Conservation (phyloP, 176 grass and related monocot genomes). For the Elymus sibiricus region DNA sequence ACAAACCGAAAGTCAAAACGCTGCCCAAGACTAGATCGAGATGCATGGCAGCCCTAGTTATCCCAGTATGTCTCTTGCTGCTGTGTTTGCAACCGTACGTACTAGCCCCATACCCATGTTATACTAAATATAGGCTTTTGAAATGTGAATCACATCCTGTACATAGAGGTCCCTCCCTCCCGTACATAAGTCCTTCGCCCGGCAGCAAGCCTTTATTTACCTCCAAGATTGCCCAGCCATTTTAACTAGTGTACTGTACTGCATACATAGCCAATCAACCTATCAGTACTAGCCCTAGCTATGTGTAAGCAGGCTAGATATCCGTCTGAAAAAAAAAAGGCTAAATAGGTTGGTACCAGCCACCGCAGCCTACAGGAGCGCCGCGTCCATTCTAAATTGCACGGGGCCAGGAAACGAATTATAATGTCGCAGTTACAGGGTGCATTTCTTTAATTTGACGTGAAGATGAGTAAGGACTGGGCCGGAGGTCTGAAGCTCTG, state of each 20-base stretch:
- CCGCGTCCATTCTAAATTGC: slow-evolving; percentile 3
- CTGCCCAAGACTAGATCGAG: slow-evolving; percentile 27
- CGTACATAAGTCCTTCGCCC: background rate
- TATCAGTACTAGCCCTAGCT: slow-evolving; percentile 18
- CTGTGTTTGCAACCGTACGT: slow-evolving; percentile 13
- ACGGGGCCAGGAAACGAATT: background rate
- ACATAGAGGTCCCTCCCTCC: slow-evolving; percentile 22
- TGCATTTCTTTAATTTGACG: slow-evolving; percentile 13
- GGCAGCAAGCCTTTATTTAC: slow-evolving; percentile 26
- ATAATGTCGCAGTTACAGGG: slow-evolving; percentile 7
- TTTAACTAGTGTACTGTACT: slow-evolving; percentile 25
- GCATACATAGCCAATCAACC: slow-evolving; percentile 32
- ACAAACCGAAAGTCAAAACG: no score
- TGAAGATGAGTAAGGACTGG: background rate
- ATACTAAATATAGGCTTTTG: slow-evolving; percentile 37
- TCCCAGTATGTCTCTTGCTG: slow-evolving; percentile 14
- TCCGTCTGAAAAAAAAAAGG: background rate
- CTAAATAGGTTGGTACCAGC: background rate
- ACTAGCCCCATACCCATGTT: slow-evolving; percentile 7
- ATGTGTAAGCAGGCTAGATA: slow-evolving; percentile 1
- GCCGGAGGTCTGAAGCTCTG: slow-evolving; percentile 1
- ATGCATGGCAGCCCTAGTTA: slow-evolving; percentile 22
- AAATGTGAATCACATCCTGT: slow-evolving; percentile 2
- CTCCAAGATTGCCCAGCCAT: slow-evolving; percentile 11
- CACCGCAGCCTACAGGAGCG: background rate